Percentiles rank a stretch among this genome's conserved stretches.
phyloP scores from a whole-genome alignment of 192 early-diverging fungal genomes.

The Backusella luteola region DNA sequence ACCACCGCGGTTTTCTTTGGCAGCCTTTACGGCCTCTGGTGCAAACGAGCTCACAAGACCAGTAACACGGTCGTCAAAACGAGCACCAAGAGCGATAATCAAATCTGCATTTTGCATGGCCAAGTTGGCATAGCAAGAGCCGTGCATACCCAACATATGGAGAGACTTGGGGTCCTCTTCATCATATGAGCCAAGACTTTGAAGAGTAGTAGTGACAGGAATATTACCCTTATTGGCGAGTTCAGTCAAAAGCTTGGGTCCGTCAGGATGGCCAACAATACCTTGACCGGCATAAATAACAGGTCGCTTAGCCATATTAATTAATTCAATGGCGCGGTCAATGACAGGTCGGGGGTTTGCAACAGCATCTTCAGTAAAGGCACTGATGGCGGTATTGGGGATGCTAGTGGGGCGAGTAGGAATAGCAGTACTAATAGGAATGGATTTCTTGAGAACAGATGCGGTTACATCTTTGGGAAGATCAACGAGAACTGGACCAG shows the following conservation, averaged over 20 bases:
- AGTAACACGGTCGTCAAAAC: constrained; percentile 99
- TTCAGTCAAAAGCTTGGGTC: constrained; percentile 76
- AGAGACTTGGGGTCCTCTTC: constrained; percentile 86
- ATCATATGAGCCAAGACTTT: constrained; percentile 92
- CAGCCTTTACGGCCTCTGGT: constrained; percentile 88
- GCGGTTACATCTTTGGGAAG: constrained; percentile 98
- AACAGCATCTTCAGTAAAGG: constrained; percentile 42
- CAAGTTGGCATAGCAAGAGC: constrained; percentile 94
- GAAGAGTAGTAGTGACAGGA: constrained; percentile 96
- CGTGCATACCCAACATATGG: constrained; percentile 99
- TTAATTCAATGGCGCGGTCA: constrained; percentile 73
- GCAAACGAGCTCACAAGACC: constrained; percentile 87
- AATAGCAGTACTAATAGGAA: constrained; percentile 70
- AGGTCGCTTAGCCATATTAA: constrained; percentile 88
- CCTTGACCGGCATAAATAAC: constrained; percentile 97
- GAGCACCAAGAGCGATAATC: constrained; percentile 92
- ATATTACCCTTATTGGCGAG: constrained; percentile 88
- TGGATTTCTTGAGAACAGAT: constrained; percentile 78
- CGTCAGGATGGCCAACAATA: constrained; percentile 77
- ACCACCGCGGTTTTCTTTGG: constrained; percentile 84
- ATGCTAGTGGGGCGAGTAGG: constrained; percentile 63
- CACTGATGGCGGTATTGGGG: constrained; percentile 50
- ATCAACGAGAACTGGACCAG: constrained; percentile 96
- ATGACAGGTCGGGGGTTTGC: constrained; percentile 55
- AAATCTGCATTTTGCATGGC: constrained; percentile 97